Base-by-base conservation (phyloP, 345 rosid genomes). In the Populus pruinosa region DNA sequence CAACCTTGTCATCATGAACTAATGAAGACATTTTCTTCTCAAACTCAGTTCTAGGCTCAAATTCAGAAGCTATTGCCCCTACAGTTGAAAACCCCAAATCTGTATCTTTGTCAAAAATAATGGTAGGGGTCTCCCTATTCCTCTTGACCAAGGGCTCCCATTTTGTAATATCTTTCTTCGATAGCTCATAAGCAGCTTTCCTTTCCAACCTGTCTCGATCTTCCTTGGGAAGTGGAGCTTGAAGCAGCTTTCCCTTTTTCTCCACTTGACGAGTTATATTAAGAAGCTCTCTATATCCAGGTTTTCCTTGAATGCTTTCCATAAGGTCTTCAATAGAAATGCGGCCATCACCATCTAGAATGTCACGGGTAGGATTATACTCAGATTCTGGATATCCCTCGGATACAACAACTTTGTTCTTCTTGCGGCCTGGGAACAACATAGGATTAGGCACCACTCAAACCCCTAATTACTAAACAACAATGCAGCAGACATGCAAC, bases 351-450 rank as follows among this genome's bases (percentile, higher is more conserved):
- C 98, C 97, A 79, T 90, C 90, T 55, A 94, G 83, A 84, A 93
- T 88, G 83, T 93, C 97, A 76, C 89, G 88, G 55, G 86, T 93
- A 5, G 99, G 98, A 78, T 96, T 90, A 79, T 86, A 92, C 83
- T 93, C 98, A 33, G 97, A 94, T 82, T 93, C 98, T 31, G 97
- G 97, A 85, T 92, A 90, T 21, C 88, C 87, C 86, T 90, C 98
- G 5, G 94, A 88, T 55, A 88, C 72, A 75, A 91, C 85, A 75
- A 70, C 82, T 67, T 83, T 70, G 75, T 83, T 92, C 59, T 82
- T 88, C 81, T 86, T 89, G 85, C 83, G 90, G 18, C 91, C 99
- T 93, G 78, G 27, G 63, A 83, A 74, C 33, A 61, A 63, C 50
- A 47, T 8, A 2, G 63, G 39, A 53, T 9, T 66, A 39, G 1